phyloP scores from a whole-genome alignment of 257 asterid species.

The Nicotiana otophora region DNA sequence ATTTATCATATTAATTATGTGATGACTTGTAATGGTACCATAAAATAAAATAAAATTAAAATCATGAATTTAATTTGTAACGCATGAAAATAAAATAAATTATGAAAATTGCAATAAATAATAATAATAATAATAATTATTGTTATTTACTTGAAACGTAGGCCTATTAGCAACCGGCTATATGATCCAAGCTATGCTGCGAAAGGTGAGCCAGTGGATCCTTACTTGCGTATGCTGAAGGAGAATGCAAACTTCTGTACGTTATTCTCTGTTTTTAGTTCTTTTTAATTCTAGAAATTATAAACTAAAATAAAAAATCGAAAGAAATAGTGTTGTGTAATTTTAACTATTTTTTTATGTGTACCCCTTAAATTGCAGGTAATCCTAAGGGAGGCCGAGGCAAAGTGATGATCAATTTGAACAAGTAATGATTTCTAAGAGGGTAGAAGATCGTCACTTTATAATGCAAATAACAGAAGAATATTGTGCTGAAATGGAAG shows the following conservation, averaged over 20 bases:
- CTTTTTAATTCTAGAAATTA: too few species aligned
- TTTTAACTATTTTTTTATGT: not conserved
- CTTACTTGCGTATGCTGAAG: not conserved
- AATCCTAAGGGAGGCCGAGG: not conserved
- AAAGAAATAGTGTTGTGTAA: not conserved
- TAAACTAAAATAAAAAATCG: too few species aligned
- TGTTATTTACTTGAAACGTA: not conserved
- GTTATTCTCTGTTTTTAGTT: not conserved
- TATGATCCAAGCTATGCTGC: conserved; percentile 1
- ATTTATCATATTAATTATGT: not conserved
- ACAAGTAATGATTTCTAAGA: too few species aligned
- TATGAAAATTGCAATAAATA: not conserved
- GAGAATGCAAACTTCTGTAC: not conserved
- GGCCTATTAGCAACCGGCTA: not conserved
- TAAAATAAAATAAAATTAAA: not conserved
- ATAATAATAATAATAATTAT: not conserved
- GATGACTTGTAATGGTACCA: not conserved
- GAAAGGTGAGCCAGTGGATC: not conserved
- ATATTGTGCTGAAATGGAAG: not conserved
- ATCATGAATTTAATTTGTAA: too few species aligned
- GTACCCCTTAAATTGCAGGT: not conserved
- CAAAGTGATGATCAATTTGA: not conserved
- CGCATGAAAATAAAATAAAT: not conserved
- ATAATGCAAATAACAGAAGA: not conserved
- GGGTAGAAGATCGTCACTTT: too few species aligned